Percentiles rank a stretch among this genome's conserved stretches.
Conservation (phyloP, 257 asterid species). For the Mentha longifolia region DNA sequence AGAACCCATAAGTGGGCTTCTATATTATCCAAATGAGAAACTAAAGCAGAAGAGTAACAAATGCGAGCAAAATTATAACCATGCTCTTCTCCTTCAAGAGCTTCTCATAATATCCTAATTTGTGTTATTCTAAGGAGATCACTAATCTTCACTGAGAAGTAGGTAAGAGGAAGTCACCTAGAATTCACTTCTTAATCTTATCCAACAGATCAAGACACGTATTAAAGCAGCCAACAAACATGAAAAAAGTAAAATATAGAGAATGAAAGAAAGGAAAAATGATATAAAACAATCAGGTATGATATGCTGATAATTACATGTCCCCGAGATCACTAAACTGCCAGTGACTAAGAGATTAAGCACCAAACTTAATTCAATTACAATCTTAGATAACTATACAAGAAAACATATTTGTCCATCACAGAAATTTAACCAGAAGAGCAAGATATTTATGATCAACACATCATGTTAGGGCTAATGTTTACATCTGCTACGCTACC, state of each 20-base stretch:
- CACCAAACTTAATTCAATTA: slow-evolving; percentile 22
- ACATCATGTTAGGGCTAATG: slow-evolving; percentile 7
- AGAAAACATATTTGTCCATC: slow-evolving; percentile 14
- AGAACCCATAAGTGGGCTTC: slow-evolving; percentile 1
- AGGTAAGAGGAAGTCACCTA: slow-evolving; percentile 5
- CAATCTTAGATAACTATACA: background rate
- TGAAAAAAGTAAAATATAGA: background rate
- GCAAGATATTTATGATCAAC: slow-evolving; percentile 1
- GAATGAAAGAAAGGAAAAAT: background rate
- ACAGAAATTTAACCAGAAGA: background rate
- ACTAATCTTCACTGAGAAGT: background rate
- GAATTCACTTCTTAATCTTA: background rate
- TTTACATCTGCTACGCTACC: slow-evolving; percentile 12
- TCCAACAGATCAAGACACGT: slow-evolving; percentile 4
- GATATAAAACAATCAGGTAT: background rate
- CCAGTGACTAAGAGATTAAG: background rate
- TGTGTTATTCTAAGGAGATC: background rate
- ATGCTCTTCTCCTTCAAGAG: background rate
- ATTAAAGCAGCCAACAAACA: slow-evolving; percentile 5
- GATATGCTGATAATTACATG: background rate
- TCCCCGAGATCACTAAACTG: background rate
- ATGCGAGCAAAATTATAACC: background rate
- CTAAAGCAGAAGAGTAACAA: background rate
- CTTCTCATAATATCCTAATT: slow-evolving; percentile 6
- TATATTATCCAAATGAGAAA: slow-evolving; percentile 19